phyloP scores from a whole-genome alignment of 2,329 filamentous ascomycete genomes.

The Ophiostoma angusticollis region DNA sequence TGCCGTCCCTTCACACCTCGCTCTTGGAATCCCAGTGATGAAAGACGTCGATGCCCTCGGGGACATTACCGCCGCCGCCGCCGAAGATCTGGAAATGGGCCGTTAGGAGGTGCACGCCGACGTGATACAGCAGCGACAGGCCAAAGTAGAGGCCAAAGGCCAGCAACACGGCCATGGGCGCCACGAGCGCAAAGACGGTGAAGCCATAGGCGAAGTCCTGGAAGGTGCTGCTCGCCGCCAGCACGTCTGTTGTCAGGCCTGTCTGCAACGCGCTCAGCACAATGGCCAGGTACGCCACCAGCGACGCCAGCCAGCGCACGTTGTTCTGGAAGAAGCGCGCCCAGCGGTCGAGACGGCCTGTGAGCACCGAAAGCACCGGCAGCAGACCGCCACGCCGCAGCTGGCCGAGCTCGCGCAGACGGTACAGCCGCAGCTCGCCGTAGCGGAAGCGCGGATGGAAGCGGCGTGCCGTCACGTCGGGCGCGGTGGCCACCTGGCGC shows the following conservation, averaged over 20 bases:
- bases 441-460: constrained; percentile 27
- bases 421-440: constrained; percentile 28
- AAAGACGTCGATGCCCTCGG: constrained; percentile 2
- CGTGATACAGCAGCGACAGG: constrained; percentile 11
- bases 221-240: constrained; percentile 26
- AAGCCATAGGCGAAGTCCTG: constrained; percentile 33
- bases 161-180: constrained; percentile 20
- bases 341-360: constrained; percentile 22
- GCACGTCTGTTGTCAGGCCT: constrained; percentile 25
- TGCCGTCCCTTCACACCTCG: too few species aligned
- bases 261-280: constrained; percentile 38
- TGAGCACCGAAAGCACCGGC: constrained; percentile 17
- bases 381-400: constrained; percentile 14
- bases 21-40: constrained; percentile 12
- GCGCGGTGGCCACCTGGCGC: constrained; percentile 18
- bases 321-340: constrained; percentile 29
- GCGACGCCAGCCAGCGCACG: constrained; percentile 26
- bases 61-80: neutral
- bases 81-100: constrained; percentile 4
- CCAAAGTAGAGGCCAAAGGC: constrained; percentile 12
- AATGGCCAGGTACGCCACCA: constrained; percentile 30
- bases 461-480: constrained; percentile 18
- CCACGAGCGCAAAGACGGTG: constrained; percentile 33
- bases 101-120: constrained; percentile 11
- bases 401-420: constrained; percentile 28